Evolutionary conservation across 768 basidiomycete species (phyloP), one percentile per base, ranked within the genome.

Genomic region (Mycena indigotica): DNA sequence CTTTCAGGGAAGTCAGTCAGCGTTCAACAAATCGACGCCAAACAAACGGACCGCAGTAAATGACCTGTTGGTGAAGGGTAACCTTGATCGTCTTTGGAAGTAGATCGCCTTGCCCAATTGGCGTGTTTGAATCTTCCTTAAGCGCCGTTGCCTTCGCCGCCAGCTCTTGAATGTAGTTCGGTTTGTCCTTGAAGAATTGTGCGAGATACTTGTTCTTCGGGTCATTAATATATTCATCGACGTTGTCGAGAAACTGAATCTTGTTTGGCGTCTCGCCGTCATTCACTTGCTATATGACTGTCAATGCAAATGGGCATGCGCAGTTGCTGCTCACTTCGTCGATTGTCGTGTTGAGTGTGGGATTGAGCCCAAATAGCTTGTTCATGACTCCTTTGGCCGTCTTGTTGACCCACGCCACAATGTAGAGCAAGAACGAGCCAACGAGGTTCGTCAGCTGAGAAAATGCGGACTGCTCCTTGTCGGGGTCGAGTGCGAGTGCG

Each of bases 1-100:
- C 57, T 58, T 29, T 48, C 15, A 30, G 50, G 28, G 29, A 48
- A 12, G 49, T 26, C 35, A 53, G 38, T 53, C 57, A 53, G 32
- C 39, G 41, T 21, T 55, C 23, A 53, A 35, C 25, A n/a, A 41
- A 50, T 35, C 28, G 24, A 17, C 17, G 28, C 21, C 32, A 23
- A 32, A 50, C 28, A 23, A n/a, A 58, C 57, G 30, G 35, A 55
- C 57, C 57, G 52, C 57, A 58, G 30, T 58, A 58, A 52, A 58
- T 55, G 35, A 58, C 52, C 39, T 58, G 57, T 40, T 58, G 57
- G 53, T 58, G 57, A 45, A 58, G 51, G 32, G 57, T 50, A 19
- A 58, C 57, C 52, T 53, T 53, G 32, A 53, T 53, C 38, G 49
- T 58, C 46, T 58, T 58, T 23, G 44, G 57, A 25, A 58, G 49